Conservation (phyloP, 2,329 filamentous ascomycete genomes). For the Emericellopsis cladophorae region DNA sequence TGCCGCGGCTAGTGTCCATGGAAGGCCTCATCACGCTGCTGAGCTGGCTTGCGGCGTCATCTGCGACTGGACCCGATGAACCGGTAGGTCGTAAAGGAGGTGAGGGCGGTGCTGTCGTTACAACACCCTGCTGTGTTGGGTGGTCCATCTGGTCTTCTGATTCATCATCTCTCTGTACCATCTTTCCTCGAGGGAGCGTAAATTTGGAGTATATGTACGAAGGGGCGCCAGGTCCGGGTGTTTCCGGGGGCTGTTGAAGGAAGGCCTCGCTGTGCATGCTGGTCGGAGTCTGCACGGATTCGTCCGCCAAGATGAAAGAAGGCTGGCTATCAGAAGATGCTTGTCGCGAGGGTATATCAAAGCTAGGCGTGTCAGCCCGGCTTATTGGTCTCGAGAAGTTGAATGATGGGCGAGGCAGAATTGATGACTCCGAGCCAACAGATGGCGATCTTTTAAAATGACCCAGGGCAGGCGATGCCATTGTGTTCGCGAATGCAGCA, state of each 20-base stretch:
- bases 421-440: slow-evolving; percentile 68
- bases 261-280: slow-evolving; percentile 63
- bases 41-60: slow-evolving; percentile 18
- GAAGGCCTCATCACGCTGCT: slow-evolving; percentile 29
- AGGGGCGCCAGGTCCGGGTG: slow-evolving; percentile 38
- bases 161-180: slow-evolving; percentile 55
- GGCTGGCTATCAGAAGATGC: slow-evolving; percentile 56
- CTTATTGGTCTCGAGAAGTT: slow-evolving; percentile 93
- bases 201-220: slow-evolving; percentile 86
- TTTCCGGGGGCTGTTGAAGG: slow-evolving; percentile 35
- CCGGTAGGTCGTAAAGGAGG: slow-evolving; percentile 49
- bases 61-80: slow-evolving; percentile 28
- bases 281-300: slow-evolving; percentile 54
- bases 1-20: slow-evolving; percentile 35
- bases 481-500: slow-evolving; percentile 26
- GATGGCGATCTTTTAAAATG: slow-evolving; percentile 70
- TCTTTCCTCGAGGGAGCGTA: slow-evolving; percentile 68
- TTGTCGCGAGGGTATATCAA: slow-evolving; percentile 43
- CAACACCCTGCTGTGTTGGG: slow-evolving; percentile 25
- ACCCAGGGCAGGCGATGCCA: slow-evolving; percentile 44
- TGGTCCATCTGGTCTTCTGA: slow-evolving; percentile 45
- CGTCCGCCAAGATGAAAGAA: slow-evolving; percentile 50
- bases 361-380: slow-evolving; percentile 47
- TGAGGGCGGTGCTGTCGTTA: slow-evolving; percentile 40
- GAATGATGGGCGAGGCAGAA: slow-evolving; percentile 61